These are phyloP conservation scores for Macrolepiota albuminosa DNA, from an alignment of 768 basidiomycete species.

Conservation along the genomic window DNA sequence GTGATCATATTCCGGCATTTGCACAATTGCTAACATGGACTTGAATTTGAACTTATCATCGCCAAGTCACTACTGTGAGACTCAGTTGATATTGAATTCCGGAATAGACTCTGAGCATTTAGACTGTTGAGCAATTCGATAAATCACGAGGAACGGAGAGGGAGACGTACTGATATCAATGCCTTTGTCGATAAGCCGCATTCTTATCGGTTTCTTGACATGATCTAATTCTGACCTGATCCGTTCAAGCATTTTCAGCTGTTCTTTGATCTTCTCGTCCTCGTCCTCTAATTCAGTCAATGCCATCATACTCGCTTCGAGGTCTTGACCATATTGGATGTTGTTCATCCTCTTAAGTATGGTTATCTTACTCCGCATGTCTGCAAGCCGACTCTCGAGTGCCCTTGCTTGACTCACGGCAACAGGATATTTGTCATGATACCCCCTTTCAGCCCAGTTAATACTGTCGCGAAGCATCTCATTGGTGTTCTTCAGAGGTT, in stretches of 20 bases:
- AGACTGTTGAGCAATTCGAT: not conserved
- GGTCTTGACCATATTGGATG: not conserved
- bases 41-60: not conserved
- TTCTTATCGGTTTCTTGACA: not conserved
- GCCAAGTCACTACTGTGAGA: not conserved
- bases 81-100: not conserved
- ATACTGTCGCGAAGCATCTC: not conserved
- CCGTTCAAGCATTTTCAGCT: not conserved
- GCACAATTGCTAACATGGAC: not conserved
- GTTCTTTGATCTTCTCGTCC: not conserved
- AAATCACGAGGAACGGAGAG: not conserved
- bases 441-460: not conserved
- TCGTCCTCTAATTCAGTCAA: not conserved
- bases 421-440: not conserved
- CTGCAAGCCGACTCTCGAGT: not conserved
- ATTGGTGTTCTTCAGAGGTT: not conserved
- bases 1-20: not conserved
- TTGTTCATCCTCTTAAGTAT: not conserved
- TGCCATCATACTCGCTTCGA: not conserved
- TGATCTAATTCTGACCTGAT: not conserved
- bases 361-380: not conserved
- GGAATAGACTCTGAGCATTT: not conserved
- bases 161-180: not conserved
- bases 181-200: not conserved
- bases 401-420: not conserved